These are phyloP conservation scores for Saccharomycopsis lassenensis DNA, from an alignment of 805 yeast species.

Conservation along the genomic window DNA sequence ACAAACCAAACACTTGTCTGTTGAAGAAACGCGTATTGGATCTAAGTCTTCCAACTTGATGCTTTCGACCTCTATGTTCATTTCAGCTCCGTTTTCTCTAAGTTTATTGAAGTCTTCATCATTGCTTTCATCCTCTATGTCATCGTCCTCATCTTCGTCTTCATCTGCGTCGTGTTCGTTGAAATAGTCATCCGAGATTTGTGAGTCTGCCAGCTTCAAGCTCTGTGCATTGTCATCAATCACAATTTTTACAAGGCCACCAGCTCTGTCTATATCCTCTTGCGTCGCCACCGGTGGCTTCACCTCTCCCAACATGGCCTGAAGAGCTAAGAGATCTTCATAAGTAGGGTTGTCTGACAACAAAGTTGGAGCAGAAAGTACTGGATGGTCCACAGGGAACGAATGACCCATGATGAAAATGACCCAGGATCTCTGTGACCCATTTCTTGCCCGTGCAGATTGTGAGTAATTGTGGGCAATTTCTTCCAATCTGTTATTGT, in stretches of 20 bases:
- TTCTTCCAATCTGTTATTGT: conserved; percentile 16
- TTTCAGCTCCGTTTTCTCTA: conserved; percentile 11
- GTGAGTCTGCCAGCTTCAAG: too few species aligned
- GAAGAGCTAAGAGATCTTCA: conserved; percentile 37
- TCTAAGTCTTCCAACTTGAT: conserved; percentile 19
- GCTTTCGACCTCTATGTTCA: conserved; percentile 1
- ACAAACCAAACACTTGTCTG: conserved; percentile 42
- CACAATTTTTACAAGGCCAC: conserved; percentile 25
- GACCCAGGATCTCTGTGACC: conserved; percentile 41
- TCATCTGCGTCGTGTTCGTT: conserved; percentile 5
- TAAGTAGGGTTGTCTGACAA: conserved; percentile 39
- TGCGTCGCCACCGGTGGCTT: conserved; percentile 33
- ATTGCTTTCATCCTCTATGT: conserved; percentile 15
- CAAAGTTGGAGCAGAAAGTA: conserved; percentile 36
- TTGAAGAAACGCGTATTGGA: conserved; percentile 9
- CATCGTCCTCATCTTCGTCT: conserved; percentile 4
- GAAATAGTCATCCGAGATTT: background rate
- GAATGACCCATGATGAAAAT: conserved; percentile 51
- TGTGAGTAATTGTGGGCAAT: conserved; percentile 17
- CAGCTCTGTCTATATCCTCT: conserved; percentile 31
- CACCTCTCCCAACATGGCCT: conserved; percentile 36
- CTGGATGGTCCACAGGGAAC: conserved; percentile 38
- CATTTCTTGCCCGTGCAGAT: conserved; percentile 4
- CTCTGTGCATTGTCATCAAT: conserved; percentile 5
- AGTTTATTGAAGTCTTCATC: conserved; percentile 1